Percentiles rank a stretch among this genome's conserved stretches.
Conservation (phyloP, 768 basidiomycete species). For the Thelephora ganbajun region DNA sequence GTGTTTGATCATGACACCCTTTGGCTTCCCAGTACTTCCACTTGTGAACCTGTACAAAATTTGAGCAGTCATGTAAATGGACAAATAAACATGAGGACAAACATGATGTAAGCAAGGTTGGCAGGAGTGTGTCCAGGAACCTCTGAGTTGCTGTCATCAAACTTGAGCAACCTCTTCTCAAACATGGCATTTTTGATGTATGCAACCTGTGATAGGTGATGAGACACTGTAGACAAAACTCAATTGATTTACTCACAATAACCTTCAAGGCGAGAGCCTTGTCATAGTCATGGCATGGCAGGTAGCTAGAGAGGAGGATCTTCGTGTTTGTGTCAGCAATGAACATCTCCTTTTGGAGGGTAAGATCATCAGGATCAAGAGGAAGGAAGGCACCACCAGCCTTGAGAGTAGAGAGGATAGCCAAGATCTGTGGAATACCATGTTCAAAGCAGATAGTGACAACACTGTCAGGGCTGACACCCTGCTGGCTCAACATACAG, state of each 20-base stretch:
- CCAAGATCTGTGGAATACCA: slow-evolving; percentile 15
- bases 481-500: slow-evolving; percentile 12
- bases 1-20: slow-evolving; percentile 11
- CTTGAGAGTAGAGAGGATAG: slow-evolving; percentile 18
- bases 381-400: slow-evolving; percentile 15
- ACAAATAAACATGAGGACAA: slow-evolving; percentile 1
- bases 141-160: slow-evolving; percentile 5
- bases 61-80: too few species aligned
- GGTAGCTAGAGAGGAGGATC: slow-evolving; percentile 12
- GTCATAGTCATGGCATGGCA: slow-evolving; percentile 9
- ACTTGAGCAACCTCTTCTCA: slow-evolving; percentile 10
- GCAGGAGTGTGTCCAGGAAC: too few species aligned
- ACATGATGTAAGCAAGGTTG: slow-evolving; percentile 17
- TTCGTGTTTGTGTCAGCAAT: slow-evolving; percentile 14
- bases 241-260: slow-evolving; percentile 8
- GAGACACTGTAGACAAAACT: neutral
- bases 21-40: too few species aligned
- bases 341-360: slow-evolving; percentile 15
- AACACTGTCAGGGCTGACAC: slow-evolving; percentile 13
- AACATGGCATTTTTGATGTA: slow-evolving; percentile 17
- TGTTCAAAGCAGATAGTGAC: slow-evolving; percentile 17
- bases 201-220: slow-evolving; percentile 10
- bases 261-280: slow-evolving; percentile 4
- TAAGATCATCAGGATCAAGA: too few species aligned
- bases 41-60: too few species aligned